Conservation (phyloP, 768 basidiomycete species). For the Kwoniella heveanensis region DNA sequence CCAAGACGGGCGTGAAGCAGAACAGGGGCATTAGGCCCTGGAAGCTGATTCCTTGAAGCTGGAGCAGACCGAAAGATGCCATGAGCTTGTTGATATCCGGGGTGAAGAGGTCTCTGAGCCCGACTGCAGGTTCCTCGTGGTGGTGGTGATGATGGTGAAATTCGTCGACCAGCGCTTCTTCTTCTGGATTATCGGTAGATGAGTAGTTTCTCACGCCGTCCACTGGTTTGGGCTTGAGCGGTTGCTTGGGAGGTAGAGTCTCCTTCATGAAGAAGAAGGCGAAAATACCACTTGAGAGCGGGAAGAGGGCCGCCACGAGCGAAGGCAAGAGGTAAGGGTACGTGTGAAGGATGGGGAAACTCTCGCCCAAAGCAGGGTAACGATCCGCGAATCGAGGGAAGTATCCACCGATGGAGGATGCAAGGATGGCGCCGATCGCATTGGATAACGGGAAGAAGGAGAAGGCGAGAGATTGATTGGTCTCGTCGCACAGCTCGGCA, state of each 20-base stretch:
- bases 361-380: constrained; percentile 17
- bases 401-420: constrained; percentile 40
- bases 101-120: constrained; percentile 29
- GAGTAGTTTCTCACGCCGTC: constrained; percentile 7
- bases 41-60: constrained; percentile 33
- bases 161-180: constrained; percentile 2
- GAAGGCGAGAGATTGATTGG: constrained; percentile 44
- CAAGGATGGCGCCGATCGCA: constrained; percentile 40
- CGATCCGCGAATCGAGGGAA: constrained; percentile 23
- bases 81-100: constrained; percentile 38
- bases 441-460: constrained; percentile 46
- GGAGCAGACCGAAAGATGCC: constrained; percentile 37
- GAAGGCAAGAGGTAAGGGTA: constrained; percentile 43
- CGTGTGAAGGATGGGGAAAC: constrained; percentile 34
- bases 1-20: constrained; percentile 42
- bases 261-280: constrained; percentile 43
- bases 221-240: constrained; percentile 2
- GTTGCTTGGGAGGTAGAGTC: constrained; percentile 32
- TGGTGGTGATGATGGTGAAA: constrained; percentile 4
- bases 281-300: constrained; percentile 27
- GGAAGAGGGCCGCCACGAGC: constrained; percentile 38
- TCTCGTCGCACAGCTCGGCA: constrained; percentile 44
- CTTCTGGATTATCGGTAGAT: not conserved
- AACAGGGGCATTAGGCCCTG: constrained; percentile 40
- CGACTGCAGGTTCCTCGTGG: constrained; percentile 16